phyloP scores from a whole-genome alignment of 1,139 yeast genomes.

The Arxiozyma slooffiae region DNA sequence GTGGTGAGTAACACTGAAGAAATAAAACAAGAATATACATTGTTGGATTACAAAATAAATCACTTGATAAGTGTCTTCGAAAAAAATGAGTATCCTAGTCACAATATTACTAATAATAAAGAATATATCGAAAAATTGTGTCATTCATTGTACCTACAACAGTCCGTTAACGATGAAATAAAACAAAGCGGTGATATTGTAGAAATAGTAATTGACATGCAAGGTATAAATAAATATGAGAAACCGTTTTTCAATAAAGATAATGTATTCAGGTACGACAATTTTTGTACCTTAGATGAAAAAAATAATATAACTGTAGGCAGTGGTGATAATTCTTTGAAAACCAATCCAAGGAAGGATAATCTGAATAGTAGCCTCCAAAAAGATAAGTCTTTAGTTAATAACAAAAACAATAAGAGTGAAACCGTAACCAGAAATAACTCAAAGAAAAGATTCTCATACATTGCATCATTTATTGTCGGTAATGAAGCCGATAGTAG shows the following conservation, averaged over 20 bases:
- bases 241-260: background rate
- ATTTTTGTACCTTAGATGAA: background rate
- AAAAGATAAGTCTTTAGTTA: background rate
- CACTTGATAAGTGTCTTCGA: conserved; percentile 18
- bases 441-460: conserved; percentile 1
- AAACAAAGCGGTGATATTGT: background rate
- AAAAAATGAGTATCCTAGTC: conserved; percentile 25
- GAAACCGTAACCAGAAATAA: background rate
- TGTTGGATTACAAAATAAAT: conserved; percentile 19
- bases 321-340: background rate
- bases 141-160: background rate
- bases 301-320: too few relatives aligned
- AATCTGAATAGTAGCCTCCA: background rate
- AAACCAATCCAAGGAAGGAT: background rate
- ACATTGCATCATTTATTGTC: background rate
- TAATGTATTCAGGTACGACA: background rate
- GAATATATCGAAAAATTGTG: conserved; percentile 5
- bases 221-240: background rate
- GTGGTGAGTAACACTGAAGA: conserved; percentile 1
- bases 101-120: conserved; percentile 8
- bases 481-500: background rate
- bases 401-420: background rate
- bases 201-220: background rate
- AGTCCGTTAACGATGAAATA: background rate
- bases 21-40: conserved; percentile 8